Base-by-base conservation (phyloP, 306 rosid species). In the Corylus heterophylla region DNA sequence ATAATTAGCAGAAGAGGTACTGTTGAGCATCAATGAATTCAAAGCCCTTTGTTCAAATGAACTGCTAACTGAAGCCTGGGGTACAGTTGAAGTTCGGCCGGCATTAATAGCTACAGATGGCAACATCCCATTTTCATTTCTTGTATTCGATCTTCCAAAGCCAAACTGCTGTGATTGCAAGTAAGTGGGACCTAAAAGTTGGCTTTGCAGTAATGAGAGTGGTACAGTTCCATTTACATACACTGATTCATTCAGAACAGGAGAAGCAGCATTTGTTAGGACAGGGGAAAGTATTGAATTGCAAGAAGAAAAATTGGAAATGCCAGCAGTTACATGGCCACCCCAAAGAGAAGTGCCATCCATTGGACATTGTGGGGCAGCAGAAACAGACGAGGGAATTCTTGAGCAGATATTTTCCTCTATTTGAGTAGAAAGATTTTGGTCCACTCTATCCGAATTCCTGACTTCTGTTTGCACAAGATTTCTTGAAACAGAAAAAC, bases 341-440 rank as follows among this genome's bases (percentile, higher is more conserved):
- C 42, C 18, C 68, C 68, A 12, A 29, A 35, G 27, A 27, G 67
- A 59, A 27, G 68, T 29, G n/a, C 44, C 18, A 6, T 37, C 68
- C 12, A 61, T 35, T 10, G 68, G 29, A 62, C 35, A 37, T 12
- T 25, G 42, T 62, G 68, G 68, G 44, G 4, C 44, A 62, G 68
- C 42, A 27, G 68, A 27, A 62, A 12, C 11, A 13, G 68, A 62
- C 9, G 13, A 12, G 5, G 44, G 68, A 62, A 29, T 62, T 62
- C 68, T 62, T 62, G 68, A 55, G 61, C 22, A 55, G 8, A 7
- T 27, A 31, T 62, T 31, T 62, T 62, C 68, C 68, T 62, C 68
- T 29, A 13, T 62, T 62, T 29, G 39, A 62, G n/a, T 12, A 62
- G 68, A 61, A 61, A 18, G 42, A 61, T 42, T 42, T 42, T 61